Evolutionary conservation across 2,329 filamentous ascomycete species (phyloP).

Genomic region (Aspergillus niger): DNA sequence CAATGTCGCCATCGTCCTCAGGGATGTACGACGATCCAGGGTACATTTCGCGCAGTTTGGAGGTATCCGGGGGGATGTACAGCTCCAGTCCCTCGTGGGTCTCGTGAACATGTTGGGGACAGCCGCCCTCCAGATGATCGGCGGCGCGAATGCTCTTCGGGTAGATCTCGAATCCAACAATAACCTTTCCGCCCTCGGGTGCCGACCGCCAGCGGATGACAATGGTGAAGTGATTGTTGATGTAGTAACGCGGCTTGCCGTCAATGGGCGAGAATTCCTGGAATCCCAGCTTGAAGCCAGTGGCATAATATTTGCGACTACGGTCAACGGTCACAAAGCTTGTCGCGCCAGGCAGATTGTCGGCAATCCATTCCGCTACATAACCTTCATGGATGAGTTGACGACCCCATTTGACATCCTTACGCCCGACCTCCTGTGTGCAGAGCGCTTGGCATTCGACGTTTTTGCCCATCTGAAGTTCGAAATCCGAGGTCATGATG

Average conservation of each 20-base stretch:
- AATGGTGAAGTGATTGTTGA: slow-evolving; percentile 87
- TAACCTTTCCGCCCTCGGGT: slow-evolving; percentile 71
- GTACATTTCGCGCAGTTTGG: slow-evolving; percentile 57
- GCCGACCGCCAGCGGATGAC: slow-evolving; percentile 77
- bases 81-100: slow-evolving; percentile 69
- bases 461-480: slow-evolving; percentile 75
- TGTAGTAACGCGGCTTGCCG: slow-evolving; percentile 66
- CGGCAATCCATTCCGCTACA: slow-evolving; percentile 90
- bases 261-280: slow-evolving; percentile 64
- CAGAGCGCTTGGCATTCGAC: slow-evolving; percentile 73
- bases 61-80: slow-evolving; percentile 64
- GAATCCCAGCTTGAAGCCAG: slow-evolving; percentile 86
- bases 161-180: slow-evolving; percentile 89
- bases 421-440: slow-evolving; percentile 64
- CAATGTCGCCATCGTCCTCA: slow-evolving; percentile 58
- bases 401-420: slow-evolving; percentile 67
- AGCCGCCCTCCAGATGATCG: slow-evolving; percentile 64
- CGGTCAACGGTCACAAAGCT: slow-evolving; percentile 87
- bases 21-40: slow-evolving; percentile 62
- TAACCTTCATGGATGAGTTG: slow-evolving; percentile 77
- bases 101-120: slow-evolving; percentile 67
- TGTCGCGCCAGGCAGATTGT: slow-evolving; percentile 85
- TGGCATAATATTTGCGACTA: slow-evolving; percentile 81
- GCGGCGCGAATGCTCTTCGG: slow-evolving; percentile 74
- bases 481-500: slow-evolving; percentile 81